Evolutionary conservation across 202 grass and related monocot species (phyloP), one percentile per base, ranked within the genome.

Genomic region (Carex arenaria): DNA sequence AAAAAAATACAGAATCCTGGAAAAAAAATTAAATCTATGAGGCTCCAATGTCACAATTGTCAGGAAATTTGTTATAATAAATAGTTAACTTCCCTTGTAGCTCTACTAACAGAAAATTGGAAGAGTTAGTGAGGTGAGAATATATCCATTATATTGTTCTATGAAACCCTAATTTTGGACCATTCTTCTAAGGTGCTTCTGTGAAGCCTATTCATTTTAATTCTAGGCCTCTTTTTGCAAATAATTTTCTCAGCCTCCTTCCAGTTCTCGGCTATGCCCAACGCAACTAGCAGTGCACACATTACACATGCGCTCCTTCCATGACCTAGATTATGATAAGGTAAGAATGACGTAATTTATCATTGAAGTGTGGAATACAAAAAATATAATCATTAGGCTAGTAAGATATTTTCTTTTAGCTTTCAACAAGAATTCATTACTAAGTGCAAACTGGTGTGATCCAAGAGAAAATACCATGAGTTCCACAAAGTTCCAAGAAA

Each of bases 151-250:
- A 19, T 85, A 84, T 36, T 83, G 64, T 59, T 89, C 59, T 82
- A 67, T 54, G 85, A 54, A 90, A 30, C 79, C 63, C 81, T 70
- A 77, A 55, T 73, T 80, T 85, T 93, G 28, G 89, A 90, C 91
- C 93, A 95, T 79, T 95, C 88, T 77, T 95, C 88, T 81, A 95
- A 87, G 60, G 68, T 92, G 71, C 86, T 98, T 82, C 88, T 54
- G 60, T 99, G 96, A 87, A 89, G 88, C 73, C 45, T 85, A 36
- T 92, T 99, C 91, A 95, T 93, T 84, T 88, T 92, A 69, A 95
- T 99, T 83, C 64, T 92, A 10, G 70, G 83, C 61, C 93, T 87
- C 65, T 32, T 88, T 84, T 90, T 84, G 51, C 83, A 85, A 78
- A 95, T 93, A 71, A 95, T 82, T 52, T 90, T 93, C 80, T 99